Base-by-base conservation (phyloP, 2,329 filamentous ascomycete species). In the Westerdykella sp. region DNA sequence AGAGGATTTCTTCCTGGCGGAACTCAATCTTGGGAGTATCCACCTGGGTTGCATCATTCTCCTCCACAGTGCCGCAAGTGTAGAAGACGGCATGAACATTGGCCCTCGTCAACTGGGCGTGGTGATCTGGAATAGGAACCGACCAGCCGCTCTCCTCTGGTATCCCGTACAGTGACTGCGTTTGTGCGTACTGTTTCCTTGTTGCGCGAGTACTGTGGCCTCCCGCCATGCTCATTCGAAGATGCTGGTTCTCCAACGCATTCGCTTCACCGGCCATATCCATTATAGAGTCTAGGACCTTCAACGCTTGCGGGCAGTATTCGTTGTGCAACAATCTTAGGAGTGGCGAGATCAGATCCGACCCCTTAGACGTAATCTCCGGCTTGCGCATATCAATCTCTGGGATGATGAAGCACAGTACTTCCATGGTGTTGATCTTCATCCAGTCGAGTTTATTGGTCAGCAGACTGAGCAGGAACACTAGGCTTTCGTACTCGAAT, bases 51-150 rank as follows among this genome's bases (percentile, higher is more conserved):
- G 76, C 70, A 25, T 67, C 64, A 12, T 59, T 52, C 15, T 65
- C 57, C 37, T 70, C 67, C 11, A 64, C 56, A 23, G 67, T 66
- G 41, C 87, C 85, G 59, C 90, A 96, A 51, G 90, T 95, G 67
- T 95, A 95, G 67, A 96, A 97, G 1, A 93, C 90, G 0, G 90
- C 88, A 63, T 97, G 91, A 2, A 98, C 93, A 56, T 98, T 98
- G 45, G 84, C 80, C 44, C 93, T 79, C 4, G 93, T 97, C 28
- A 83, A 80, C 42, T 85, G 83, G 1, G 90, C 93, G 70, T 95
- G 91, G 43, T 86, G 84, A 1, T 91, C 91, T 13, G 93, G 93
- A 63, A 94, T 81, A 0, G 93, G 91, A 36, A 98, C 88, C 0
- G 93, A 93, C 93, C 93, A 98, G 2, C 93, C 93, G 13, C 87